Conservation (phyloP, 306 rosid genomes). For the Castanopsis chinensis region DNA sequence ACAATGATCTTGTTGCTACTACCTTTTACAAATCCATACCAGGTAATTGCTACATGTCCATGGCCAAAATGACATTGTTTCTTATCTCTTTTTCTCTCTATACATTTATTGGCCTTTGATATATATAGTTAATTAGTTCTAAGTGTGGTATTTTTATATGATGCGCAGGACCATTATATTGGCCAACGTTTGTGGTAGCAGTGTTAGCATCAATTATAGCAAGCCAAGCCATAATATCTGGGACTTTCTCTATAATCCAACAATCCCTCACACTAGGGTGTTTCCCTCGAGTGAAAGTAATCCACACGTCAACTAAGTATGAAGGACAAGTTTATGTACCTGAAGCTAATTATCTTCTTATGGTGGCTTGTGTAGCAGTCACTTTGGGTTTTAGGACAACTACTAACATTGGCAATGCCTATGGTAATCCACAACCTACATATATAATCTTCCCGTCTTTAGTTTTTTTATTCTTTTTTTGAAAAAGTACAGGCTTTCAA, state of each 20-base stretch:
- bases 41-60: neutral
- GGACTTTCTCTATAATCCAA: conserved; percentile 72
- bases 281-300: conserved; percentile 72
- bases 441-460: too few species aligned
- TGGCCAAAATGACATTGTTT: too few species aligned
- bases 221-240: conserved; percentile 86
- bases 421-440: conserved; percentile 38
- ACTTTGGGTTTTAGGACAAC: conserved; percentile 56
- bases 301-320: conserved; percentile 66
- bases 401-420: conserved; percentile 65
- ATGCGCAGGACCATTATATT: conserved; percentile 49
- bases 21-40: conserved; percentile 23
- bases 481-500: neutral
- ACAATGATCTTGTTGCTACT: neutral
- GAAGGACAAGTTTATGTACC: conserved; percentile 87
- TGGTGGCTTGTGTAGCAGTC: conserved; percentile 70
- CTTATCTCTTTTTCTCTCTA: too few species aligned
- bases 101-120: too few species aligned
- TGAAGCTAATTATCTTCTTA: conserved; percentile 62
- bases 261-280: conserved; percentile 78
- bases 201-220: conserved; percentile 70
- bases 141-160: neutral
- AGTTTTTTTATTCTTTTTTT: too few species aligned
- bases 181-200: conserved; percentile 71
- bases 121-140: too few species aligned